Base-by-base conservation (phyloP, 345 rosid species). In the Gossypium rotundifolium region DNA sequence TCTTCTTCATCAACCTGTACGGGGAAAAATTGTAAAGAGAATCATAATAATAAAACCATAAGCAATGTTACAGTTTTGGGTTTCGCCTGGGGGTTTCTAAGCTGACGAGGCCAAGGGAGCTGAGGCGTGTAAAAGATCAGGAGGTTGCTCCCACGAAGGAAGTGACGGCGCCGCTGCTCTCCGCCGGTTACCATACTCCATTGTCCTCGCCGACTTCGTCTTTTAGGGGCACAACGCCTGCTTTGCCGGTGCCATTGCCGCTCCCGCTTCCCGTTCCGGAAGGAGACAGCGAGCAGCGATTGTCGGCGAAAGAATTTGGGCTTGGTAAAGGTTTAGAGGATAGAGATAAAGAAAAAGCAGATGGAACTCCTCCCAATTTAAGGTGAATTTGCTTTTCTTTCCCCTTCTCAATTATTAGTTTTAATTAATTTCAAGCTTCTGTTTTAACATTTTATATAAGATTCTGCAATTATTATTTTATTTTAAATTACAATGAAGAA, bases 201-300 rank as follows among this genome's bases (percentile, higher is more conserved):
- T 29, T 68, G 9, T 55, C 75, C 17, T 62, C 75, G 2, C 48
- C 78, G 18, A 55, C 72, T 4, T 25, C 67, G 11, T 68, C 62
- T 17, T 71, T 78, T 5, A 66, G 65, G n/a, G 40, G 62, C 55
- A 60, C 85, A 18, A 70, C 87, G 12, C 40, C 72, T 2, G 60
- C 84, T 18, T 71, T 71, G 13, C 87, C 93, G 13, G 53, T 87
- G 55, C 93, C 93, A 1, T 79, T 91, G 58, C 96, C 96, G 9
- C 74, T 90, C 49, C 96, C 96, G 62, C 66, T 82, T 0, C 88
- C 90, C 8, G 57, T 85, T 20, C 88, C 86, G 0, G 90, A 83
- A 7, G 79, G 84, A 22, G 78, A 81, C 33, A 85, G 80, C 7
- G 88, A 84, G 18, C 71, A 65, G 45, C 79, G 85, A 64, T 74